Percentiles rank a stretch among this genome's conserved stretches.
Evolutionary conservation across 306 rosid genomes (phyloP).

Genomic region (Trifolium subterraneum): DNA sequence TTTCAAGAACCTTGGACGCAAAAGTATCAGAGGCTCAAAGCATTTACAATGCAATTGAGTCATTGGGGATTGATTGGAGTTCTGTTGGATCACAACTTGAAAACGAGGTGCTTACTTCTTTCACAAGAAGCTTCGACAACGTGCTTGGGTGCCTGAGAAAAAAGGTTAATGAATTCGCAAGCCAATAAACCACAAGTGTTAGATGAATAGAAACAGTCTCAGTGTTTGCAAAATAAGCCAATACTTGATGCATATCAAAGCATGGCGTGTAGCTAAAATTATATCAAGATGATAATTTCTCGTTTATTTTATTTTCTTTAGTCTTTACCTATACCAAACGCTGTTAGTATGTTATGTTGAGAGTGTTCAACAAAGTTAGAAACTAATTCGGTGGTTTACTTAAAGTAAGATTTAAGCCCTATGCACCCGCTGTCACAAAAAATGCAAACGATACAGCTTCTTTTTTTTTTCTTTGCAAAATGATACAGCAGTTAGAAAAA

Average conservation of each 20-base stretch:
- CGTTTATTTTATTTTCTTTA: neutral
- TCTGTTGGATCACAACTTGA: constrained; percentile 72
- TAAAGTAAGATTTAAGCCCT: neutral
- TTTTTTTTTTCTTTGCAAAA: no score
- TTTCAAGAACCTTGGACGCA: constrained; percentile 79
- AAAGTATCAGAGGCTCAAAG: constrained; percentile 72
- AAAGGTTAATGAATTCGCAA: constrained; percentile 15
- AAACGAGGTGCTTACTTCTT: constrained; percentile 46
- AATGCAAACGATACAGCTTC: neutral
- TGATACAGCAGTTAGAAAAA: no score
- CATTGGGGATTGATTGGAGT: constrained; percentile 83
- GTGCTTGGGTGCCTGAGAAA: constrained; percentile 38
- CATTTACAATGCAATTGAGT: constrained; percentile 79
- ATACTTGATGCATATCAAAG: constrained; percentile 11
- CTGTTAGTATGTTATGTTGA: neutral
- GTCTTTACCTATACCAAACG: neutral
- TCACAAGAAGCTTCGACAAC: constrained; percentile 43
- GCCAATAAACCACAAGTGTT: neutral
- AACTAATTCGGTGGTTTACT: no score
- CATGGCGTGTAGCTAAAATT: neutral
- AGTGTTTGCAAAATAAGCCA: neutral
- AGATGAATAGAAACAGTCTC: neutral
- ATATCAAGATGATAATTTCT: no score
- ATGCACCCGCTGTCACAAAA: neutral
- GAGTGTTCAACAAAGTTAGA: no score